Base-by-base conservation (phyloP, 306 rosid genomes). In the Glycine latifolia region DNA sequence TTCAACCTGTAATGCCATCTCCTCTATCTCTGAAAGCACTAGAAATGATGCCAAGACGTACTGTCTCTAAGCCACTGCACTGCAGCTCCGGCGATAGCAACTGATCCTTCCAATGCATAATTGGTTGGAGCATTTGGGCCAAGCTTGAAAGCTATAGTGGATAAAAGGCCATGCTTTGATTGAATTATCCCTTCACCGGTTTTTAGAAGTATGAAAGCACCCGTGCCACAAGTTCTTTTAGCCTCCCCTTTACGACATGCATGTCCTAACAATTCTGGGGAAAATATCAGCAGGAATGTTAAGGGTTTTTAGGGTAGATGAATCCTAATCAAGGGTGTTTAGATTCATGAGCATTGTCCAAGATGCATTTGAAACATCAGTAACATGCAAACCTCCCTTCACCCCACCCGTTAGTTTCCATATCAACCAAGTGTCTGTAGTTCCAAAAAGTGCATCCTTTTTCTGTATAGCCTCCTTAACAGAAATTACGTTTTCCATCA, bases 61-160 rank as follows among this genome's bases (percentile, higher is more conserved):
- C 91, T 8, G 68, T 95, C 98, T 78, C 98, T 88, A 50, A 95
- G 98, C 99, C 99, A 95, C 76, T 93, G 98, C 48, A 95, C 98
- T 15, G 98, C 99, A 50, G 99, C 99, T 60, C 98, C 98, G 74
- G 99, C 99, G 58, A 93, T 95, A 6, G 99, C 99, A 77, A 95
- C 95, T 0, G 98, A 95, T 71, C 99, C 98, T 82, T 95, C 99
- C 2, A 93, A 79, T 16, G 99, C 98, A 88, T 93, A 93, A 79
- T 91, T 90, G 71, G 94, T 48, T 0, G 87, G 86, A 81, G 93
- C 88, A 12, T 78, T 6, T 1, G 88, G 89, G 20, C 99, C 98
- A 65, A 93, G 93, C 91, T 93, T 93, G 91, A 79, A 95, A 49
- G 99, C 92, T 68, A 93, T 8, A 35, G 97, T 95, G 73, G 91